Conservation (phyloP, 2,329 filamentous ascomycete species). For the Thermothelomyces thermophilus region DNA sequence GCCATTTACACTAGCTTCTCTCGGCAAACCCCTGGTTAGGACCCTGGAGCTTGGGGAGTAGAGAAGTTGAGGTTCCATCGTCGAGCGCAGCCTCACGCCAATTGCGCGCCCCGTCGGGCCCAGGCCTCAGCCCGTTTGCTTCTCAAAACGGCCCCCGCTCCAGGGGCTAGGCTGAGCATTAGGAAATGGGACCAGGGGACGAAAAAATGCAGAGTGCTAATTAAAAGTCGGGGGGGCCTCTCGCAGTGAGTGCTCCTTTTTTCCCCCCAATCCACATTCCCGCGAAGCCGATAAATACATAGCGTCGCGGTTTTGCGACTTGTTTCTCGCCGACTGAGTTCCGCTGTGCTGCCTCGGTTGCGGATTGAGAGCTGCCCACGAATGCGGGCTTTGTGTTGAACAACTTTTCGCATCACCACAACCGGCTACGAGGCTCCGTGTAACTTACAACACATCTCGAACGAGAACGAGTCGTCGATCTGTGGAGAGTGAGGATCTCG, state of each 20-base stretch:
- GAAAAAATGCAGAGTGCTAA: constrained; percentile 9
- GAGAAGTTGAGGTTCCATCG: constrained; percentile 4
- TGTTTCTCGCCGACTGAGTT: background rate
- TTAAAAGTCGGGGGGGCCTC: constrained; percentile 1
- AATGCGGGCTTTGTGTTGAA: background rate
- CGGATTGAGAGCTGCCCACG: background rate
- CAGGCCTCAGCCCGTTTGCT: background rate
- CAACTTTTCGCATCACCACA: background rate
- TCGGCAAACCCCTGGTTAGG: background rate
- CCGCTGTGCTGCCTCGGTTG: background rate
- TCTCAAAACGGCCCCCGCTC: constrained; percentile 5
- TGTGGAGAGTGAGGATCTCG: background rate
- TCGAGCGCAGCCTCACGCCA: constrained; percentile 17
- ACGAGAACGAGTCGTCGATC: background rate
- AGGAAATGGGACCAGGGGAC: background rate
- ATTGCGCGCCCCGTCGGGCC: background rate
- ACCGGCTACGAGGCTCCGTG: background rate
- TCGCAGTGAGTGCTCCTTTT: background rate
- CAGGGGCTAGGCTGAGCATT: constrained; percentile 11
- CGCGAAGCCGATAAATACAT: background rate
- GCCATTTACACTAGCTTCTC: background rate
- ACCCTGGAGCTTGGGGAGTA: constrained; percentile 1
- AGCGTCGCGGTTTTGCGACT: constrained; percentile 4
- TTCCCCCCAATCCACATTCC: constrained; percentile 5
- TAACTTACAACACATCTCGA: too few relatives aligned